Evolutionary conservation across 2,329 filamentous ascomycete genomes (phyloP).

Genomic region (Exserohilum rostratum): DNA sequence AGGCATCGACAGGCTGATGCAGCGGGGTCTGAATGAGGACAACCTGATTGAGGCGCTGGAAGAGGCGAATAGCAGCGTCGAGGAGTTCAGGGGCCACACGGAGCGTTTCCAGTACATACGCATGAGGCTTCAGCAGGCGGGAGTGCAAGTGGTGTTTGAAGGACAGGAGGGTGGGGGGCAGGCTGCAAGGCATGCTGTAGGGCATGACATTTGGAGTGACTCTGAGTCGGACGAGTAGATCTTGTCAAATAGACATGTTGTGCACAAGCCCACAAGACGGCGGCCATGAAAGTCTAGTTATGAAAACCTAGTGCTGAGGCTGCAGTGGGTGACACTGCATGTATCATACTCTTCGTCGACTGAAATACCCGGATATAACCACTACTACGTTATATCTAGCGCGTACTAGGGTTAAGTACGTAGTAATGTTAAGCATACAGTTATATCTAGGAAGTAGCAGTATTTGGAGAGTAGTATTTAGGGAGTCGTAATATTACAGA

Average conservation of each 20-base stretch:
- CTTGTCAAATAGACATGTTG: constrained; percentile 2
- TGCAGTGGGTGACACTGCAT: constrained; percentile 6
- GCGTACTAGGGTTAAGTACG: background rate
- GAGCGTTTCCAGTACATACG: constrained; percentile 30
- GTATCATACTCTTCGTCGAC: too few relatives aligned
- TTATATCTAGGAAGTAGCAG: too few relatives aligned
- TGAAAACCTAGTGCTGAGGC: too few relatives aligned
- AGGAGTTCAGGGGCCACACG: constrained; percentile 38
- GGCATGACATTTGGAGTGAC: too few relatives aligned
- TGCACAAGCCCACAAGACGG: constrained; percentile 4
- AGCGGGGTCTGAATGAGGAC: constrained; percentile 24
- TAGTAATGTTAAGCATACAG: background rate
- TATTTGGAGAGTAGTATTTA: too few relatives aligned
- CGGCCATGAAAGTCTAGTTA: too few relatives aligned
- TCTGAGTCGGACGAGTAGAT: constrained; percentile 23
- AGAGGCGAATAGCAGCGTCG: constrained; percentile 27
- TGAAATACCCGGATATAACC: too few relatives aligned
- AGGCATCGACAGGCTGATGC: constrained; percentile 27
- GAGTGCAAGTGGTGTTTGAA: constrained; percentile 37
- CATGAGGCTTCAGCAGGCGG: constrained; percentile 29
- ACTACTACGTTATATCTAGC: too few relatives aligned
- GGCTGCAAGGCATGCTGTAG: too few relatives aligned
- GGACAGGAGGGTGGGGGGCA: constrained; percentile 8
- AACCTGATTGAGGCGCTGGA: constrained; percentile 27
- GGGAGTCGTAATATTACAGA: too few relatives aligned